These are phyloP conservation scores for Volvox reticuliferus DNA, from an alignment of 139 green algal species.

Conservation along the genomic window DNA sequence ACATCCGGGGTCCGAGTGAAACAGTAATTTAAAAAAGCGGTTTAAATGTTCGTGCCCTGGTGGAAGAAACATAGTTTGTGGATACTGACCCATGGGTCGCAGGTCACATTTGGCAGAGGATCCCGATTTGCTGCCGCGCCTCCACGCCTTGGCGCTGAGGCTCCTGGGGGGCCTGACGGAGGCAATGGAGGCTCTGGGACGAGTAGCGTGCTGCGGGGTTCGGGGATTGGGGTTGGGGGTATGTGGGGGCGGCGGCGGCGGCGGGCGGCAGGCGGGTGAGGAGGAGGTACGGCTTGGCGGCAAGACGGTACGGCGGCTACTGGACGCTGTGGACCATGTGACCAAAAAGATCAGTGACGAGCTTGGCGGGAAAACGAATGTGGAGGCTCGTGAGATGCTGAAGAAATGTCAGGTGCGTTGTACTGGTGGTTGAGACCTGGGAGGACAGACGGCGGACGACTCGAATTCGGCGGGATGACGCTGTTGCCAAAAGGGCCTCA, in stretches of 20 bases:
- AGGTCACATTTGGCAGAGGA: conserved; percentile 4
- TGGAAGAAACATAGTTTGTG: too few relatives aligned
- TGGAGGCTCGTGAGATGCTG: neutral
- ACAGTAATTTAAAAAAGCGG: too few relatives aligned
- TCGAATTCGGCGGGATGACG: too few relatives aligned
- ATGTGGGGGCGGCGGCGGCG: neutral
- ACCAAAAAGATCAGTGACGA: conserved; percentile 25
- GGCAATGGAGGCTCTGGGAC: conserved; percentile 12
- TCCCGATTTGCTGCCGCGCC: conserved; percentile 14
- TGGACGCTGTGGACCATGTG: conserved; percentile 13
- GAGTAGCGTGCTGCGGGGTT: neutral
- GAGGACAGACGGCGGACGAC: too few relatives aligned
- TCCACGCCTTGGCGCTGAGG: neutral
- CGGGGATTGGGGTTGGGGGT: neutral
- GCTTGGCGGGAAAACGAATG: neutral
- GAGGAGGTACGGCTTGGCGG: neutral
- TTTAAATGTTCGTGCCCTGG: too few relatives aligned
- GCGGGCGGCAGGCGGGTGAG: neutral
- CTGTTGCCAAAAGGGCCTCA: too few relatives aligned
- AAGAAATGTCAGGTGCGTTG: neutral
- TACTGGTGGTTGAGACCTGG: too few relatives aligned
- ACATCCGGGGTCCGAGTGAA: too few relatives aligned
- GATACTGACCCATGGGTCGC: neutral
- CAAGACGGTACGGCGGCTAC: neutral
- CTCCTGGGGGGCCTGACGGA: conserved; percentile 9